Percentiles rank a stretch among this genome's conserved stretches.
These are phyloP conservation scores for Ogataea paraovalis DNA, from an alignment of 805 yeast genomes.

Conservation along the genomic window DNA sequence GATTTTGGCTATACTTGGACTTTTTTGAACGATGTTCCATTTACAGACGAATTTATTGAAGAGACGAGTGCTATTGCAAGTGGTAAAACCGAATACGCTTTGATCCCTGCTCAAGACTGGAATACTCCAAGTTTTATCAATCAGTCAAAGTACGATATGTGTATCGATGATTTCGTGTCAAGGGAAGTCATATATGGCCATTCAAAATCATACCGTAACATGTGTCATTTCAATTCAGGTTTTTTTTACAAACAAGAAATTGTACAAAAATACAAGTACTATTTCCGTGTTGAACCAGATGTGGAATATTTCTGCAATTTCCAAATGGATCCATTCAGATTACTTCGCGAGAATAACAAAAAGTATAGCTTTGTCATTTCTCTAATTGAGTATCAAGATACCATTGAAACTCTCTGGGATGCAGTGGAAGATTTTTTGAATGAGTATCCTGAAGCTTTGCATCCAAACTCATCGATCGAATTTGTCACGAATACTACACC, in stretches of 20 bases:
- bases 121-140: conserved; percentile 71
- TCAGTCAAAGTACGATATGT: conserved; percentile 45
- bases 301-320: conserved; percentile 86
- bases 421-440: conserved; percentile 60
- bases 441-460: conserved; percentile 57
- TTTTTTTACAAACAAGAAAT: conserved; percentile 79
- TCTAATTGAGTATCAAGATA: conserved; percentile 74
- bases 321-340: conserved; percentile 80
- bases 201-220: conserved; percentile 72
- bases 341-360: conserved; percentile 71
- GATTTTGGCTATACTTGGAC: conserved; percentile 74
- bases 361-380: conserved; percentile 86
- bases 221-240: conserved; percentile 95
- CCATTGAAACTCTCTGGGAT: conserved; percentile 84
- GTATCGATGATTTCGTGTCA: conserved; percentile 40
- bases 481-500: conserved; percentile 53
- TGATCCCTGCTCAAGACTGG: conserved; percentile 72
- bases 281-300: conserved; percentile 94
- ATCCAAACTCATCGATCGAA: conserved; percentile 57
- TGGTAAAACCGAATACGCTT: conserved; percentile 64
- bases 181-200: conserved; percentile 59
- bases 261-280: conserved; percentile 72
- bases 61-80: conserved; percentile 59
- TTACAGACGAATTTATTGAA: conserved; percentile 57
- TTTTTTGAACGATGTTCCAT: conserved; percentile 70